Evolutionary conservation across 169 alveolate species (phyloP), one percentile per base, ranked within the genome.

Genomic region (Perkinsus chesapeaki): DNA sequence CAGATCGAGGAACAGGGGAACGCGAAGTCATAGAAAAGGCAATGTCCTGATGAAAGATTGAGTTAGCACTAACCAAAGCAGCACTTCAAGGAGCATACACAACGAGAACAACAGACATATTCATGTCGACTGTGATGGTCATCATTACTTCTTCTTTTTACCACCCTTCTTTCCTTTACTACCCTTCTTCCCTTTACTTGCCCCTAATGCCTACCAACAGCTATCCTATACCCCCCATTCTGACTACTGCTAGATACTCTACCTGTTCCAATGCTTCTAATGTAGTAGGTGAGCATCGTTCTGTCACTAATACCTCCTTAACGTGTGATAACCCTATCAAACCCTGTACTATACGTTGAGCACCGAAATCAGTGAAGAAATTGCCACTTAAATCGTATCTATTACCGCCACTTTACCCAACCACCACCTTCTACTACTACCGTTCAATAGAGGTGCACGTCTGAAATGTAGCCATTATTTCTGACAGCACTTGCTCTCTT

Each of bases 261-360:
- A 60, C 82, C 82, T 91, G 92, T 38, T 91, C 92, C 73, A 91
- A 19, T 23, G 92, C 92, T 37, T 91, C 92, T 34, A 39, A 38
- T 19, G 92, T 91, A 0, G 92, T 39, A 3, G 39, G 92, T 31
- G 92, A 91, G 48, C 92, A 91, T 36, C 92, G 39, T 37, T 91
- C 92, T 39, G 92, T 39, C 39, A 91, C 48, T 0, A 39, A 72
- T 23, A 91, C 72, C 72, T 91, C 92, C 92, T 91, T 91, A 23
- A 91, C 20, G 48, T 91, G 92, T 23, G 73, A 10, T 72, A 39
- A 39, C 10, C 92, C 92, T n/a, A 91, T 39, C 92, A 91, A 10
- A 23, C 92, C 92, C 36, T 91, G 92, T 19, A 91, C 48, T 19
- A 91, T 39, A 3, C 48, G 39, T 31, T 91, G 48, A 23, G 92